Evolutionary conservation across 129 eudicot genomes (phyloP).

Genomic region (Gnaphalium uliginosum): DNA sequence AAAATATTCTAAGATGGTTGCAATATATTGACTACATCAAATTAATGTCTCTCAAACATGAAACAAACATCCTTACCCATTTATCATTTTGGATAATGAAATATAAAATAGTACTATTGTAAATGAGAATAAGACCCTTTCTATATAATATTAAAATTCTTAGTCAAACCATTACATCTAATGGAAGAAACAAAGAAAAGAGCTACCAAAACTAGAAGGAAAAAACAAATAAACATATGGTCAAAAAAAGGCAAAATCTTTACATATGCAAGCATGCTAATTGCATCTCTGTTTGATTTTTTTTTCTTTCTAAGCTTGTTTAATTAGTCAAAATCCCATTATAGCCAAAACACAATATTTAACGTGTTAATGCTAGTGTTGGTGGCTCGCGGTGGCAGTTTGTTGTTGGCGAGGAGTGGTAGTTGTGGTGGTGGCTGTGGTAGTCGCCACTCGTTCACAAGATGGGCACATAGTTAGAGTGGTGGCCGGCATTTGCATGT

Average conservation of each 20-base stretch:
- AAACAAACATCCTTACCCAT: not conserved
- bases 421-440: constrained; percentile 44
- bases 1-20: constrained; percentile 10
- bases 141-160: not conserved
- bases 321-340: constrained; percentile 36
- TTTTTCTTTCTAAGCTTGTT: constrained; percentile 19
- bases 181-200: constrained; percentile 16
- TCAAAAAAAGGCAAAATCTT: constrained; percentile 38
- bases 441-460: constrained; percentile 79
- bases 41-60: not conserved
- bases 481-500: constrained; percentile 94
- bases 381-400: constrained; percentile 17
- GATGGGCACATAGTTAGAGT: constrained; percentile 98
- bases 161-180: constrained; percentile 30
- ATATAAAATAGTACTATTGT: not conserved
- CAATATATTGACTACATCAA: constrained; percentile 20
- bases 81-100: not conserved
- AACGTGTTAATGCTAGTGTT: constrained; percentile 27
- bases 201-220: constrained; percentile 18
- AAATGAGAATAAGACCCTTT: not conserved
- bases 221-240: constrained; percentile 26
- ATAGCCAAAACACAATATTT: constrained; percentile 20
- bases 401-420: constrained; percentile 23
- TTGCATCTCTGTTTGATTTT: constrained; percentile 19
- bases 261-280: constrained; percentile 37